Evolutionary conservation across 805 yeast genomes (phyloP).

Genomic region (Teunomyces barrocoloradensis): DNA sequence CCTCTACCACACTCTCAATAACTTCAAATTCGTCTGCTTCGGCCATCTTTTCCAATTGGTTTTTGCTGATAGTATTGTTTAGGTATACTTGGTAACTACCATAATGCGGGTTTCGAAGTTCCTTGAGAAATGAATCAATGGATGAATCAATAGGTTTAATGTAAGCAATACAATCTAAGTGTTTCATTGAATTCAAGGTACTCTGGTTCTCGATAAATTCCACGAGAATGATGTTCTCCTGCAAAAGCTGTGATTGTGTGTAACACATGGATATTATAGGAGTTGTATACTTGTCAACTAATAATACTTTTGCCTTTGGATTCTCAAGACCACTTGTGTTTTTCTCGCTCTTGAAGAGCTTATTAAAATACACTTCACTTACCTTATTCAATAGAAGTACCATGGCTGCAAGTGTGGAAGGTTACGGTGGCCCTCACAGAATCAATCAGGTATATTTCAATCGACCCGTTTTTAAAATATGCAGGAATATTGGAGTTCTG

Average conservation of each 20-base stretch:
- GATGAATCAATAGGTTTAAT: constrained; percentile 70
- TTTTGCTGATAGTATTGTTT: constrained; percentile 71
- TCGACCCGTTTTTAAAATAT: no score
- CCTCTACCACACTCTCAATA: constrained; percentile 71
- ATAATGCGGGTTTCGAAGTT: constrained; percentile 76
- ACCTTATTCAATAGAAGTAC: constrained; percentile 27
- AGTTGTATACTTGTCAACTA: constrained; percentile 79
- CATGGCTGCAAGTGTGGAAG: constrained; percentile 11
- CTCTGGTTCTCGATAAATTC: constrained; percentile 60
- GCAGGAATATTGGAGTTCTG: no score
- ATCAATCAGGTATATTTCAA: neutral
- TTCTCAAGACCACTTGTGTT: neutral
- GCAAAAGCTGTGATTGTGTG: constrained; percentile 80
- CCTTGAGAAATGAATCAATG: constrained; percentile 58
- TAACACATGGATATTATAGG: constrained; percentile 83
- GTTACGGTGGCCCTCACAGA: neutral
- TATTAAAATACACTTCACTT: constrained; percentile 29
- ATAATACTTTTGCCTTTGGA: constrained; percentile 61
- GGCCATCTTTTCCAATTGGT: constrained; percentile 81
- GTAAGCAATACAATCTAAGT: constrained; percentile 77
- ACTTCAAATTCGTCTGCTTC: constrained; percentile 87
- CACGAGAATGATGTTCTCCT: constrained; percentile 79
- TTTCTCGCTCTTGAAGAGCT: constrained; percentile 20
- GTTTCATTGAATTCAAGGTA: constrained; percentile 58
- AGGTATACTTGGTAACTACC: constrained; percentile 74